A percentile compares a stretch with the other conserved stretches of the same genome.
phyloP scores from a whole-genome alignment of 225 moss, liverwort and hornwort species.

The Pseudoscleropodium purum region DNA sequence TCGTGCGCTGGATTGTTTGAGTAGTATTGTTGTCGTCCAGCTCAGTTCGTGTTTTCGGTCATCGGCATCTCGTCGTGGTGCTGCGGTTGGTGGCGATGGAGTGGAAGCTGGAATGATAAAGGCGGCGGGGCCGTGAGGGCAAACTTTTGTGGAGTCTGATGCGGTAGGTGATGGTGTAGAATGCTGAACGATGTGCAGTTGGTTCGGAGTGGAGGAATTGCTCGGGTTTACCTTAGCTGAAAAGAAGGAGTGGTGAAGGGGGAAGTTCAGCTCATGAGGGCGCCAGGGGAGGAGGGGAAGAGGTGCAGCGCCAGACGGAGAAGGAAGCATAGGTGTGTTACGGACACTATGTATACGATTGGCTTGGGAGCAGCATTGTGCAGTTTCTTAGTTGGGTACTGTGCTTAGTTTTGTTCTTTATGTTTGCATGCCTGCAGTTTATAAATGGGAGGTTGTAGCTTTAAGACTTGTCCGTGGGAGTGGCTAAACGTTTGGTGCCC shows the following conservation, averaged over 20 bases:
- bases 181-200: neutral
- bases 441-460: neutral
- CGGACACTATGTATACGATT: neutral
- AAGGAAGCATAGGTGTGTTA: neutral
- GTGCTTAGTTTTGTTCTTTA: neutral
- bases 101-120: neutral
- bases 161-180: neutral
- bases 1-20: slow-evolving; percentile 3
- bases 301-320: neutral
- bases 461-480: neutral
- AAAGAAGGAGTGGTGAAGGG: neutral
- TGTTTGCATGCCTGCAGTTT: neutral
- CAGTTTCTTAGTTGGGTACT: neutral
- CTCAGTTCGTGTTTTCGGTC: neutral
- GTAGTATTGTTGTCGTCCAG: neutral
- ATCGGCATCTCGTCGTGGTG: neutral
- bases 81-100: neutral
- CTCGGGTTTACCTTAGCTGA: neutral
- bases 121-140: neutral
- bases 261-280: neutral
- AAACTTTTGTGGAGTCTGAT: neutral
- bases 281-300: neutral
- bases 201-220: neutral
- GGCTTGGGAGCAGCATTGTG: slow-evolving; percentile 5
- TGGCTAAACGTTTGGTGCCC: neutral